Evolutionary conservation across 2,329 filamentous ascomycete genomes (phyloP), one percentile per base, ranked within the genome.

Genomic region (Trichoderma sp.): DNA sequence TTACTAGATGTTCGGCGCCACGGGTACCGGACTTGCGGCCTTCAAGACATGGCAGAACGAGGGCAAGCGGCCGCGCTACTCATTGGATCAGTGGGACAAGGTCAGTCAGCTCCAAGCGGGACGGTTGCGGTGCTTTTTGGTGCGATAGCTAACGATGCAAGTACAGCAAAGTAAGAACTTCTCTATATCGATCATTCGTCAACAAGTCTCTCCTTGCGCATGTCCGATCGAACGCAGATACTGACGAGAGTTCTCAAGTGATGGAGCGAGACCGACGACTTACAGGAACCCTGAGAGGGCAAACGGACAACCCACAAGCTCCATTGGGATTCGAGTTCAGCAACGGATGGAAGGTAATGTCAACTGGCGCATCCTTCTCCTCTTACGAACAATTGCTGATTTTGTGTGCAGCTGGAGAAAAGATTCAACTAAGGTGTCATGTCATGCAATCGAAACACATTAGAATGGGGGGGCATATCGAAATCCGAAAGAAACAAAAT

Each of bases 201-300:
- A 21, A 30, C 12, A 24, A n/a, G 9, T 3, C n/a, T 12, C 10
- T 9, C 12, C 5, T 45, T 19, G n/a, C 41, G 6, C 7, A 54
- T 21, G 3, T 9, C 2, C 30, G 28, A 44, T 28, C 19, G 44
- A 39, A 21, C 14, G 7, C 52, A 10, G 12, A 52, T 48, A 19
- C 52, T 64, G 14, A 63, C 60, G 43, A 24, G 65, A 39, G n/a
- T 41, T 43, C 3, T 67, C 30, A 62, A 88, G 86, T 89, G 86
- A 88, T 88, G 85, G 82, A 86, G 64, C 85, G 86, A 71, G 86
- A 89, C 71, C 80, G 82, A 67, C 81, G 86, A 73, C 79, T 89
- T 67, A 88, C 86, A 7, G 86, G 86, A 52, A 79, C 76, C 54
- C 70, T 86, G 67, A 80, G 86, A 74, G 86, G 86, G 44, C 86